Evolutionary conservation across 2,329 filamentous ascomycete species (phyloP), one percentile per base, ranked within the genome.

Genomic region (Trichoderma sp.): DNA sequence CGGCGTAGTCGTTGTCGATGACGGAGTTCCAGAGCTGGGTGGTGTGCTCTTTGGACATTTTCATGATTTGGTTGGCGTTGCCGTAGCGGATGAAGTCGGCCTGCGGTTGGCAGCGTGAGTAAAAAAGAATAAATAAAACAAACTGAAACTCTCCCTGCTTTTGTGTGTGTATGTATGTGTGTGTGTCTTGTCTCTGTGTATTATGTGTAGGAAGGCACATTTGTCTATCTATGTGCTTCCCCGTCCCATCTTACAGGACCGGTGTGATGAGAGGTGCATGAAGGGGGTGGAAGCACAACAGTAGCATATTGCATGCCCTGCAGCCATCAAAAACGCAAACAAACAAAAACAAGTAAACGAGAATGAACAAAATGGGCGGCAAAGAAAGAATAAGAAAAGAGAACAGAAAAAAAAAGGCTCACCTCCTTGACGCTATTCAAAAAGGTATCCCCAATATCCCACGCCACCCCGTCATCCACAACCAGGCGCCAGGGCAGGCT

Each of bases 81-180:
- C 93, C 92, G 70, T 95, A 94, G 59, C 93, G 87, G 58, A 96
- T 81, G 70, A 93, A 96, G 77, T 97, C 93, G 34, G 93, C 93
- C 82, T 87, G 24, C 3, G 34, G 34, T 4, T 39, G 10, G 48
- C 26, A 52, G 55, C 43, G 24, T 65, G 55, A 64, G 61, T 9
- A 62, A 58, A 5, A 28, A 24, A 24, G 3, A 24, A 24, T 3
- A 24, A 24, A 24, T 24, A 24, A 24, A 24, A 24, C 21, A 24
- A 24, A 24, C 21, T 24, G 21, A 24, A 24, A 24, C 21, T 24
- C 21, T 28, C 28, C 28, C 28, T 28, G 28, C 28, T 28, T 28
- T 28, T 24, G 21, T 24, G 21, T 24, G 21, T 30, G 28, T 30
- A 30, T 6, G 28, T 7, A 30, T 30, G 28, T n/a, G n/a, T n/a